Base-by-base conservation (phyloP, 768 basidiomycete species). In the Leccinellum albellum region DNA sequence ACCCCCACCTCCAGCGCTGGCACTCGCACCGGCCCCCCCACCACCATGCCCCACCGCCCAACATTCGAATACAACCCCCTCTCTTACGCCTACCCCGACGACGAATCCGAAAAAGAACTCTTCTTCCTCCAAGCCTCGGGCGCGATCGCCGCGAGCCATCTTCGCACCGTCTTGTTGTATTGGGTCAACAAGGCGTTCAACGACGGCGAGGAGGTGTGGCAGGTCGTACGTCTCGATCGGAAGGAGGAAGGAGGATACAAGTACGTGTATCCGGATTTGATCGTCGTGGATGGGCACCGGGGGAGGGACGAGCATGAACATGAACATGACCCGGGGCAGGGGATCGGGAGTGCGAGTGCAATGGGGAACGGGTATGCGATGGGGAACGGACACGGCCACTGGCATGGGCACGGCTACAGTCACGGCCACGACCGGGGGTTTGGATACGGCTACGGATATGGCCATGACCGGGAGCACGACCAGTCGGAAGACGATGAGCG, bases 201-300 rank as follows among this genome's bases (percentile, higher is more conserved):
- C 42, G 64, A 66, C 21, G 64, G 67, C 14, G 60, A 60, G 15
- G 59, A 69, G 32, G 62, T 69, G 3, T 71, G 69, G 64, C 69
- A 69, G 6, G 68, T 65, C 58, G 59, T 66, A 14, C 68, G 68
- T 15, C 65, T 71, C 35, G 56, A 60, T 24, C 45, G 46, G 4
- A 64, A 48, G 5, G 61, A 59, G 44, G 26, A 21, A 15, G 26
- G 48, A 24, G 15, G 51, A 21, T 40, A 57, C 54, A 59, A 53
- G 21, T 69, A 71, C 53, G 57, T 67, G 32, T 71, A 69, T 13
- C 69, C 70, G 7, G 68, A 69, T 32, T 17, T 70, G 42, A 61
- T 70, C 55, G 68, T 67, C 26, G 61, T 69, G 42, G 62, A 69
- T 6, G 58, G 26, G 29, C 28, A 21, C 47, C 59, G 64, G 7